A percentile compares a stretch with the other conserved stretches of the same genome.
phyloP scores from a whole-genome alignment of 495 filamentous ascomycete genomes.

The Xylaria sp. region DNA sequence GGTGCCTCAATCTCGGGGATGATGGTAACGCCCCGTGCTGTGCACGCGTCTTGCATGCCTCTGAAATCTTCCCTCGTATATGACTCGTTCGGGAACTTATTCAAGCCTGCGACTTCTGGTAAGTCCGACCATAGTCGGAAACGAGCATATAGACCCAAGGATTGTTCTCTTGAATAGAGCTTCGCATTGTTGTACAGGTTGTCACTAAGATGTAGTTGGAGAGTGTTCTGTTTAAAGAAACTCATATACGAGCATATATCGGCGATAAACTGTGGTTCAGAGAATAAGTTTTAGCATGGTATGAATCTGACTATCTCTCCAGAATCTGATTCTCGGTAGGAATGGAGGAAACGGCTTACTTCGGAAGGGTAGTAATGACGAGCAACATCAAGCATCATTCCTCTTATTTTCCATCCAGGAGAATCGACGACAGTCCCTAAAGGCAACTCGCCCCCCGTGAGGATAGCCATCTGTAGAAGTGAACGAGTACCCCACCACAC shows the following conservation, averaged over 20 bases:
- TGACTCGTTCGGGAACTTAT: slow-evolving; percentile 55
- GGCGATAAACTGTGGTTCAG: slow-evolving; percentile 48
- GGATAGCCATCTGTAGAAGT: slow-evolving; percentile 54
- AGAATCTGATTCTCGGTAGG: not conserved
- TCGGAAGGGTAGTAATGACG: slow-evolving; percentile 58
- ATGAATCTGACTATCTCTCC: not conserved
- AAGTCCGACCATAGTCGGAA: slow-evolving; percentile 53
- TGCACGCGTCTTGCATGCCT: slow-evolving; percentile 53
- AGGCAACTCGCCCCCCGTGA: slow-evolving; percentile 42
- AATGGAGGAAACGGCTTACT: slow-evolving; percentile 25
- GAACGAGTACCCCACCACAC: slow-evolving; percentile 62
- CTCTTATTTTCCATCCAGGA: slow-evolving; percentile 57
- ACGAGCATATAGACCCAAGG: slow-evolving; percentile 51
- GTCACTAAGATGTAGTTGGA: slow-evolving; percentile 61
- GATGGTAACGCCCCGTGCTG: slow-evolving; percentile 56
- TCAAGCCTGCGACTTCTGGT: slow-evolving; percentile 50
- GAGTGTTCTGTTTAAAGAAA: slow-evolving; percentile 63
- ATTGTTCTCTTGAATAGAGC: slow-evolving; percentile 45
- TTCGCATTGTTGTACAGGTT: slow-evolving; percentile 55
- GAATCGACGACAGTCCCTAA: slow-evolving; percentile 51
- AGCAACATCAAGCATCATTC: slow-evolving; percentile 58
- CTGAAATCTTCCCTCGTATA: slow-evolving; percentile 55
- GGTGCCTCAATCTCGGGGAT: slow-evolving; percentile 63
- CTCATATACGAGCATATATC: slow-evolving; percentile 61
- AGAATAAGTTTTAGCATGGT: not conserved